phyloP scores from a whole-genome alignment of 1,284 basidiomycete species.

The Leccinum fallax region DNA sequence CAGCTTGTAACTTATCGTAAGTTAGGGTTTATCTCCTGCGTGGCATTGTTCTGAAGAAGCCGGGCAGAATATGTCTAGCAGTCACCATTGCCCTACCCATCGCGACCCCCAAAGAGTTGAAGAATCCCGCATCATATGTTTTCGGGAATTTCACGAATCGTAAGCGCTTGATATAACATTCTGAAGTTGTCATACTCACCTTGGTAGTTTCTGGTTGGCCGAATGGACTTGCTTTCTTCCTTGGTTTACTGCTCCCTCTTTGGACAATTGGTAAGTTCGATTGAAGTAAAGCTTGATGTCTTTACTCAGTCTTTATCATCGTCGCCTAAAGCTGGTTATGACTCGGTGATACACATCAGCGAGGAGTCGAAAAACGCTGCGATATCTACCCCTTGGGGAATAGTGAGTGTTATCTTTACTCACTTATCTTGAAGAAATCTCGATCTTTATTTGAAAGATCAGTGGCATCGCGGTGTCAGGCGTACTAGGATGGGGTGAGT shows the following conservation, averaged over 20 bases:
- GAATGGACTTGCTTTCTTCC: slow-evolving; percentile 49
- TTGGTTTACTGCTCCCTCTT: slow-evolving; percentile 51
- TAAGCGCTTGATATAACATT: slow-evolving; percentile 15
- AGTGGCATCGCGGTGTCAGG: slow-evolving; percentile 18
- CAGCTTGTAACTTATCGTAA: slow-evolving; percentile 36
- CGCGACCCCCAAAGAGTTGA: slow-evolving; percentile 45
- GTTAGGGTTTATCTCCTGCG: slow-evolving; percentile 6
- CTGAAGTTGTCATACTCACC: neutral
- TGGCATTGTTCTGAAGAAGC: neutral
- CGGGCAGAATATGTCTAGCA: slow-evolving; percentile 39
- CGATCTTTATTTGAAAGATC: slow-evolving; percentile 14
- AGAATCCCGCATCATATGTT: slow-evolving; percentile 45
- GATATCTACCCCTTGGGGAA: slow-evolving; percentile 45
- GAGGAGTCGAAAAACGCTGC: slow-evolving; percentile 51
- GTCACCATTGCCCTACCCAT: slow-evolving; percentile 52
- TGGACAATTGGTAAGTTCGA: slow-evolving; percentile 40
- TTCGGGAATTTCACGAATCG: slow-evolving; percentile 41
- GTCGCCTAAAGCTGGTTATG: slow-evolving; percentile 40
- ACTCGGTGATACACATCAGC: slow-evolving; percentile 48
- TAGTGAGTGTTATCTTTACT: slow-evolving; percentile 15
- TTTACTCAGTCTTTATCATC: neutral
- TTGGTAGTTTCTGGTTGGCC: slow-evolving; percentile 49
- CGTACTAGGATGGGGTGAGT: slow-evolving; percentile 28
- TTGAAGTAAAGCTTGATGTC: neutral
- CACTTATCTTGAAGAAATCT: no score